These are phyloP conservation scores for Pelargonium fulgidum DNA, from an alignment of 441 rosid genomes.

Conservation along the genomic window DNA sequence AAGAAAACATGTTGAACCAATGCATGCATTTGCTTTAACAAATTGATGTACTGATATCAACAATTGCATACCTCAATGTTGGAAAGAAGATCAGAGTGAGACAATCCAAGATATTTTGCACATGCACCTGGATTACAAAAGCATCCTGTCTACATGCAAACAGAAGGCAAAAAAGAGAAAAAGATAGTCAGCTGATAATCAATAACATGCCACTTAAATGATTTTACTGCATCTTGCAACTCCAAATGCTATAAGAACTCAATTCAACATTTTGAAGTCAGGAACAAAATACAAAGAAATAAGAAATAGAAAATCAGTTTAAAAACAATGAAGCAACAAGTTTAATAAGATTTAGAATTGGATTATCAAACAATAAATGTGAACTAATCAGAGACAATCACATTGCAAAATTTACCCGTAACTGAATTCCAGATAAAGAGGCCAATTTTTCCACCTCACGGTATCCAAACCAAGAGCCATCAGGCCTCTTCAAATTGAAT, in stretches of 20 bases:
- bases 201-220: background rate
- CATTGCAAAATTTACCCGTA: slow-evolving; percentile 62
- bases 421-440: slow-evolving; percentile 79
- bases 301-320: background rate
- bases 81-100: slow-evolving; percentile 77
- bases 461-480: slow-evolving; percentile 93
- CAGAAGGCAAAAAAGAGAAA: slow-evolving; percentile 17
- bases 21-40: slow-evolving; percentile 11
- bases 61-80: slow-evolving; percentile 59
- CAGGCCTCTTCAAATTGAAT: slow-evolving; percentile 83
- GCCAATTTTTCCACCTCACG: slow-evolving; percentile 95
- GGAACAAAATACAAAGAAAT: background rate
- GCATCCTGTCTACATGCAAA: slow-evolving; percentile 85
- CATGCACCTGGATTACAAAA: slow-evolving; percentile 99
- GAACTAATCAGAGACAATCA: background rate
- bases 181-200: slow-evolving; percentile 15
- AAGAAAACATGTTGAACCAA: slow-evolving; percentile 15
- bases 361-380: background rate
- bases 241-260: background rate
- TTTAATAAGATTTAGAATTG: background rate
- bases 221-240: background rate
- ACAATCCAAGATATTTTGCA: slow-evolving; percentile 81
- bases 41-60: background rate
- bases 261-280: background rate
- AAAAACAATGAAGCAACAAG: background rate